phyloP scores from a whole-genome alignment of 139 green algal species.

The Volvox reticuliferus region DNA sequence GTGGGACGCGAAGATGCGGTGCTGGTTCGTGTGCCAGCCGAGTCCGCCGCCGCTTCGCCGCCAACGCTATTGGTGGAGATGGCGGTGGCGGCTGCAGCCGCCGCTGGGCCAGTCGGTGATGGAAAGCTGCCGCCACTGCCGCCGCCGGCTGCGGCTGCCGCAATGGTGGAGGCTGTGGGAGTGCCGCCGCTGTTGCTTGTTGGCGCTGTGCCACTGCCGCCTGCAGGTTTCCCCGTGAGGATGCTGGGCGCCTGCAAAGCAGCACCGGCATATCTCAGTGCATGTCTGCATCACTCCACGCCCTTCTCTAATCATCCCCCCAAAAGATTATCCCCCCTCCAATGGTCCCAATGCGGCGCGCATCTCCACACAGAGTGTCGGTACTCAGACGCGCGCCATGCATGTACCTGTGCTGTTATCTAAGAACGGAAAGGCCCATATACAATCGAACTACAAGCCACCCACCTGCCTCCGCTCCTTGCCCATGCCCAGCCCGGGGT shows the following conservation, averaged over 20 bases:
- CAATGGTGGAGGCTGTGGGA: neutral
- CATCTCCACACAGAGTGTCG: too few relatives aligned
- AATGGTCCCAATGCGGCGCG: too few relatives aligned
- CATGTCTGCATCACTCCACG: too few relatives aligned
- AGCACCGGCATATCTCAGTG: neutral
- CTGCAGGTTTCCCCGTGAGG: neutral
- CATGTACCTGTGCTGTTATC: too few relatives aligned
- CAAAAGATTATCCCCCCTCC: too few relatives aligned
- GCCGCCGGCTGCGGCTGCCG: neutral
- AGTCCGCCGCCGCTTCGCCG: too few relatives aligned
- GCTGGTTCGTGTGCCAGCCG: too few relatives aligned
- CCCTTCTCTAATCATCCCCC: too few relatives aligned
- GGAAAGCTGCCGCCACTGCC: neutral
- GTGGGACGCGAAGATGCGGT: too few relatives aligned
- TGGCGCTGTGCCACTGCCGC: neutral
- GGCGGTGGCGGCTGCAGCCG: neutral
- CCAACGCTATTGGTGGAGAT: neutral
- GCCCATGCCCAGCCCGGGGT: constrained; percentile 15
- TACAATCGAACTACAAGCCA: too few relatives aligned
- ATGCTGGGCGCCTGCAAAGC: constrained; percentile 20
- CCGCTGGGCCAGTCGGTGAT: neutral
- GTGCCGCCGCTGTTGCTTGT: neutral
- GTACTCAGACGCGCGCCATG: too few relatives aligned
- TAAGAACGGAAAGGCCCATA: too few relatives aligned
- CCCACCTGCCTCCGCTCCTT: neutral